Percentiles rank a stretch among this genome's conserved stretches.
These are phyloP conservation scores for Cruciata laevipes DNA, from an alignment of 257 asterid genomes.

Conservation along the genomic window DNA sequence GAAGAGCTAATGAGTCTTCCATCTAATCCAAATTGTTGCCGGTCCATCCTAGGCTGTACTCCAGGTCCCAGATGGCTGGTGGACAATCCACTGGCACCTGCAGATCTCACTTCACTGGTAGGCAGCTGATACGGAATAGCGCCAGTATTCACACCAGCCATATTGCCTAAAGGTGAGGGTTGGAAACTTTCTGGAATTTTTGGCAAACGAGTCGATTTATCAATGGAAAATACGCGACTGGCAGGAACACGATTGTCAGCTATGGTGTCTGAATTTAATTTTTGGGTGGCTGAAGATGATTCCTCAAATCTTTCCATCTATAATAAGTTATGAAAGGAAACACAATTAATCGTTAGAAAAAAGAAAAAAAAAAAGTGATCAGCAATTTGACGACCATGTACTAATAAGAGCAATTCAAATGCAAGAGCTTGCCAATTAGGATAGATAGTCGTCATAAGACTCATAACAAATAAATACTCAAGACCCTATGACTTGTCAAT, in stretches of 20 bases:
- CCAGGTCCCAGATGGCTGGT: constrained; percentile 48
- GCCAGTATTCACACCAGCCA: constrained; percentile 32
- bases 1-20: constrained; percentile 61
- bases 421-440: background rate
- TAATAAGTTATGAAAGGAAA: constrained; percentile 18
- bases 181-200: constrained; percentile 46
- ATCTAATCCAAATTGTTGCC: constrained; percentile 56
- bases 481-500: background rate
- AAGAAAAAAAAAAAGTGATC: background rate
- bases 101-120: constrained; percentile 75
- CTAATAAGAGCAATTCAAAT: background rate
- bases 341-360: background rate
- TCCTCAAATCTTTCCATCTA: constrained; percentile 79
- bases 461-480: background rate
- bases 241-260: constrained; percentile 46
- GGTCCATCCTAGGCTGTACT: constrained; percentile 53
- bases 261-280: constrained; percentile 37
- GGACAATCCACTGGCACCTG: constrained; percentile 42
- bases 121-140: constrained; percentile 81
- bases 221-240: constrained; percentile 46
- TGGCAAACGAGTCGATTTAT: constrained; percentile 44
- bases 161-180: constrained; percentile 42
- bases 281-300: constrained; percentile 44
- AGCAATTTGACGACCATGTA: background rate
- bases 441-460: background rate